These are phyloP conservation scores for Hypomyces perniciosus DNA, from an alignment of 2,329 filamentous ascomycete species.

Conservation along the genomic window DNA sequence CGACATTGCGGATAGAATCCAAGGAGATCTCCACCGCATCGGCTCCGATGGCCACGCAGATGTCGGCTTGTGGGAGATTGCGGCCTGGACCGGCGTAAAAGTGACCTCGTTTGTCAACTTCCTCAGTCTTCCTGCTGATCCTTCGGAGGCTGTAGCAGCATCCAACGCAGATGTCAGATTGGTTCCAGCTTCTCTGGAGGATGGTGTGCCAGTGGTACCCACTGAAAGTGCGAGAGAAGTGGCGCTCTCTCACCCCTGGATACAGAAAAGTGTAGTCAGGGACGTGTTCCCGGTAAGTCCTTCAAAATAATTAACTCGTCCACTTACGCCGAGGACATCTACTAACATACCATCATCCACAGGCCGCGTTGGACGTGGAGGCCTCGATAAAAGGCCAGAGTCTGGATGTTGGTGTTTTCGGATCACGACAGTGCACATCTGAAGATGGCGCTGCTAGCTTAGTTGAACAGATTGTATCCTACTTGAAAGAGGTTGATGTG, in stretches of 20 bases:
- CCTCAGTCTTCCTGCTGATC: slow-evolving; percentile 44
- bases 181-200: slow-evolving; percentile 1
- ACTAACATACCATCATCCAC: background rate
- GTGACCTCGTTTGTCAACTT: slow-evolving; percentile 80
- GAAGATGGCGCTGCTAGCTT: slow-evolving; percentile 20
- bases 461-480: slow-evolving; percentile 20
- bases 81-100: slow-evolving; percentile 65
- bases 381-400: slow-evolving; percentile 26
- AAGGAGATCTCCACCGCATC: slow-evolving; percentile 61
- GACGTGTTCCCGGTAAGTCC: slow-evolving; percentile 25
- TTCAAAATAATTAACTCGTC: background rate
- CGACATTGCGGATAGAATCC: slow-evolving; percentile 54
- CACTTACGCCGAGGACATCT: background rate
- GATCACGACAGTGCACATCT: slow-evolving; percentile 23
- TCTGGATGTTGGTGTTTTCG: slow-evolving; percentile 38
- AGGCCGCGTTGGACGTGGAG: slow-evolving; percentile 38
- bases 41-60: slow-evolving; percentile 43
- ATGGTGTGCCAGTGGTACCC: background rate
- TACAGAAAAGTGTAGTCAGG: slow-evolving; percentile 20
- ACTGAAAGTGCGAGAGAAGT: background rate
- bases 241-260: slow-evolving; percentile 9
- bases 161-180: slow-evolving; percentile 7
- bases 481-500: slow-evolving; percentile 13
- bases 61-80: slow-evolving; percentile 64
- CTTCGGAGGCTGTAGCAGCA: too few species aligned